Percentiles rank a stretch among this genome's conserved stretches.
These are phyloP conservation scores for Blastobotrys malaysiensis DNA, from an alignment of 1,139 yeast genomes.

Conservation along the genomic window DNA sequence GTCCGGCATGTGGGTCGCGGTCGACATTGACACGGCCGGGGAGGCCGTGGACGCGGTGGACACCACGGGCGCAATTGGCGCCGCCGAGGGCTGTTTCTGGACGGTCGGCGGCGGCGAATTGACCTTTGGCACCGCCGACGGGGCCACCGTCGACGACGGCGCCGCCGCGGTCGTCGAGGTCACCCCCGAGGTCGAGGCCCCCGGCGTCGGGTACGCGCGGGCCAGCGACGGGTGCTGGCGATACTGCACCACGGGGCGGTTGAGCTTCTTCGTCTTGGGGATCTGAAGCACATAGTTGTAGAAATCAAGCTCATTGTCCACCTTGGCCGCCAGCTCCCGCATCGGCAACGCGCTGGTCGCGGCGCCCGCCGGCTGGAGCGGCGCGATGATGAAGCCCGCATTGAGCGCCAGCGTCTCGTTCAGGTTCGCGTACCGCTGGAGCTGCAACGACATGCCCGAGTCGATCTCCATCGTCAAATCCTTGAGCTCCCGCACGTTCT, in stretches of 20 bases:
- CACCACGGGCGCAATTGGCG: slow-evolving; percentile 7
- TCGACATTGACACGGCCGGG: no score
- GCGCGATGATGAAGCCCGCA: slow-evolving; percentile 76
- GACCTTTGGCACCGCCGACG: background rate
- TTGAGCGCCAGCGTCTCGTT: slow-evolving; percentile 78
- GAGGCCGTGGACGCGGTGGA: slow-evolving; percentile 7
- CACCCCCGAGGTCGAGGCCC: background rate
- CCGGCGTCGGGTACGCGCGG: slow-evolving; percentile 14
- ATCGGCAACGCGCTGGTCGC: slow-evolving; percentile 49
- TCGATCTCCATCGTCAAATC: slow-evolving; percentile 81
- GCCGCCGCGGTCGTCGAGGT: background rate
- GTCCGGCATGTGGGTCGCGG: slow-evolving; percentile 3
- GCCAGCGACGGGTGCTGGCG: slow-evolving; percentile 68
- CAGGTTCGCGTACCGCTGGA: slow-evolving; percentile 84
- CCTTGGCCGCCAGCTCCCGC: slow-evolving; percentile 66
- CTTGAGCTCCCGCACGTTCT: slow-evolving; percentile 63
- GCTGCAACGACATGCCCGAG: slow-evolving; percentile 79
- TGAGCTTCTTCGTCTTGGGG: slow-evolving; percentile 28
- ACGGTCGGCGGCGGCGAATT: background rate
- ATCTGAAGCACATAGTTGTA: slow-evolving; percentile 55
- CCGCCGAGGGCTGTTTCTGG: background rate
- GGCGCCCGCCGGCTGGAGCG: slow-evolving; percentile 44
- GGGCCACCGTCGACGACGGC: background rate
- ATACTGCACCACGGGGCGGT: slow-evolving; percentile 51
- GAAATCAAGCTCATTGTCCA: slow-evolving; percentile 79